A percentile compares a stretch with the other conserved stretches of the same genome.
Conservation (phyloP, 225 moss, liverwort and hornwort species). For the Sphagnum tenellum region DNA sequence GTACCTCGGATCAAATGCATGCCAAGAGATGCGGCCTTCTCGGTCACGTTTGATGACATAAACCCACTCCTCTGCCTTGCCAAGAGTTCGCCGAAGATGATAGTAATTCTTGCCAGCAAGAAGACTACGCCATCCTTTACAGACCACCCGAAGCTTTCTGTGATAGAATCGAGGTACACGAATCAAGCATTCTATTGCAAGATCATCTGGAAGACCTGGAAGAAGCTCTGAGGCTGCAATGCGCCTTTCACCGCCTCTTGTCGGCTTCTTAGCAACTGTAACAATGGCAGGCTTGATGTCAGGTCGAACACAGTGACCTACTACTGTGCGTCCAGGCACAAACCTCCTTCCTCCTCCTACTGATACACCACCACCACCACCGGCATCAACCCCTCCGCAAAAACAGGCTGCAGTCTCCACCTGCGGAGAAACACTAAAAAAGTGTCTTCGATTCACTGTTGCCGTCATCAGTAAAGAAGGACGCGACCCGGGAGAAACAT, state of each 20-base stretch:
- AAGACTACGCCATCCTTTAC: slow-evolving; percentile 94
- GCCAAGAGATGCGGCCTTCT: slow-evolving; percentile 96
- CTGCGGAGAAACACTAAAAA: slow-evolving; percentile 33
- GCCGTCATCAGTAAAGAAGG: no score
- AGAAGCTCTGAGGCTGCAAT: slow-evolving; percentile 73
- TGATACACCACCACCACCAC: slow-evolving; percentile 22
- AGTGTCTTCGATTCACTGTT: no score
- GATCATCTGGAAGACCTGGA: slow-evolving; percentile 97
- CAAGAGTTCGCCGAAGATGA: slow-evolving; percentile 75
- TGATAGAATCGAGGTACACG: slow-evolving; percentile 86
- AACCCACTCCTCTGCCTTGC: slow-evolving; percentile 99
- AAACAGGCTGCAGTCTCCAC: slow-evolving; percentile 99
- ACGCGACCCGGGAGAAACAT: no score
- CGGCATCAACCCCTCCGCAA: slow-evolving; percentile 95
- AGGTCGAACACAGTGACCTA: slow-evolving; percentile 84
- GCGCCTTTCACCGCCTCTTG: slow-evolving; percentile 66
- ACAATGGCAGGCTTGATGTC: slow-evolving; percentile 92
- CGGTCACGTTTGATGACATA: slow-evolving; percentile 96
- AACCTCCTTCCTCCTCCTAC: slow-evolving; percentile 83
- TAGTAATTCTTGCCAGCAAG: slow-evolving; percentile 95
- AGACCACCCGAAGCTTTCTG: slow-evolving; percentile 88
- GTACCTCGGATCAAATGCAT: slow-evolving; percentile 95
- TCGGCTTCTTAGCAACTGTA: slow-evolving; percentile 59
- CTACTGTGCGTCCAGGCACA: slow-evolving; percentile 73
- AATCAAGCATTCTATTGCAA: slow-evolving; percentile 94